A percentile compares a stretch with the other conserved stretches of the same genome.
phyloP scores from a whole-genome alignment of 495 filamentous ascomycete genomes.

The Darksidea phi region DNA sequence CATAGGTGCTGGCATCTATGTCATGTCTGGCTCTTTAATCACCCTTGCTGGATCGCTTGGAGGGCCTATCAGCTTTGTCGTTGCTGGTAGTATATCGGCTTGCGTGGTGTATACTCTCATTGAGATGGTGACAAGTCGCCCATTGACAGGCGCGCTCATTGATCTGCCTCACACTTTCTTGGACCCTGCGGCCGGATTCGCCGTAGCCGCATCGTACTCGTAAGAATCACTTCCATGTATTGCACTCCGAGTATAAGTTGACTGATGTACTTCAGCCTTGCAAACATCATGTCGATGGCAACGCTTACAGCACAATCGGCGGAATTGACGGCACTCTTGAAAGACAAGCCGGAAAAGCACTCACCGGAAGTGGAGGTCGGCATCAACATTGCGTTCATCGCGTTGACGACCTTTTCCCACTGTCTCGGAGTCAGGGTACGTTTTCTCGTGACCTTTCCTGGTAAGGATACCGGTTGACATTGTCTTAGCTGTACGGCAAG shows the following conservation, averaged over 20 bases:
- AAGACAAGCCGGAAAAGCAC: background rate
- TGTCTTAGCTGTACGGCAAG: constrained; percentile 25
- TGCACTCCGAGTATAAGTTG: background rate
- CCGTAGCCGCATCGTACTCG: constrained; percentile 16
- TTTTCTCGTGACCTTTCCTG: no score
- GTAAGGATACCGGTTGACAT: no score
- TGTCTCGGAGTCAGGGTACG: constrained; percentile 19
- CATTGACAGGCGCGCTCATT: constrained; percentile 20
- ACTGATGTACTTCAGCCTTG: constrained; percentile 7
- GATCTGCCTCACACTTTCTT: constrained; percentile 18
- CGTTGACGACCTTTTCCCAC: constrained; percentile 19
- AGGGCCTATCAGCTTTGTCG: constrained; percentile 9
- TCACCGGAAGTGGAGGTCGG: background rate
- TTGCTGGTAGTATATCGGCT: constrained; percentile 9
- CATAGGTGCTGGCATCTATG: constrained; percentile 11
- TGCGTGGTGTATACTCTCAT: constrained; percentile 18
- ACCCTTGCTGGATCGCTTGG: constrained; percentile 13
- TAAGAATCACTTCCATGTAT: background rate
- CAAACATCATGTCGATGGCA: constrained; percentile 26
- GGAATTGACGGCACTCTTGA: constrained; percentile 14
- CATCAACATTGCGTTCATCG: constrained; percentile 17
- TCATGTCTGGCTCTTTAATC: constrained; percentile 6
- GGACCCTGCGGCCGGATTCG: constrained; percentile 15
- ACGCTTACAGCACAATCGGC: constrained; percentile 23
- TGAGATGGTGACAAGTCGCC: constrained; percentile 16